A percentile compares a stretch with the other conserved stretches of the same genome.
These are phyloP conservation scores for Bacidia gigantensis DNA, from an alignment of 495 filamentous ascomycete genomes.

Conservation along the genomic window DNA sequence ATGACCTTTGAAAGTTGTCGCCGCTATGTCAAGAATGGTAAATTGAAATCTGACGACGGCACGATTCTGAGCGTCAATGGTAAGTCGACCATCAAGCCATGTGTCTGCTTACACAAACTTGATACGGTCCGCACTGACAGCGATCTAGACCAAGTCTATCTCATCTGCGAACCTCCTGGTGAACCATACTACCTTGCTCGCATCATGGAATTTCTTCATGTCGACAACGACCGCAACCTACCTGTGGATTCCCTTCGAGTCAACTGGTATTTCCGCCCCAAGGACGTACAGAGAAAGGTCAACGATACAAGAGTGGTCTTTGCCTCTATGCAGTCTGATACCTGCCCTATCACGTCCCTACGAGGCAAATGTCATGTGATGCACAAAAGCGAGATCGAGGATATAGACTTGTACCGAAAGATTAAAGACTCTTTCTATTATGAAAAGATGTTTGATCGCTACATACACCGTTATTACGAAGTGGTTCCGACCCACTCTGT, in stretches of 20 bases:
- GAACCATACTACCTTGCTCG: constrained; percentile 96
- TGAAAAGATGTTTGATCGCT: constrained; percentile 93
- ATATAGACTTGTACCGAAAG: constrained; percentile 74
- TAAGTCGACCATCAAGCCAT: constrained; percentile 33
- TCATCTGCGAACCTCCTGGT: constrained; percentile 93
- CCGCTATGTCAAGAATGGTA: constrained; percentile 57
- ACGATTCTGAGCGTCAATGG: constrained; percentile 73
- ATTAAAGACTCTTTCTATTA: constrained; percentile 83
- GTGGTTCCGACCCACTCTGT: constrained; percentile 84
- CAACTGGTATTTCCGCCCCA: constrained; percentile 97
- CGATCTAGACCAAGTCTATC: constrained; percentile 77
- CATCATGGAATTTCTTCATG: constrained; percentile 89
- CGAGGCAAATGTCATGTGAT: constrained; percentile 83
- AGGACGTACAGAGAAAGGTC: constrained; percentile 84
- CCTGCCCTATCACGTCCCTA: constrained; percentile 78
- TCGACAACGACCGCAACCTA: constrained; percentile 52
- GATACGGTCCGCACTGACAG: not conserved
- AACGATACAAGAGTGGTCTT: constrained; percentile 81
- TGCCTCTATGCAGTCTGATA: constrained; percentile 97
- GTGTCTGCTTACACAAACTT: not conserved
- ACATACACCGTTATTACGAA: constrained; percentile 95
- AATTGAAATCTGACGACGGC: constrained; percentile 81
- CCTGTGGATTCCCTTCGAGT: constrained; percentile 79
- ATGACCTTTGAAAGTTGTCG: constrained; percentile 65
- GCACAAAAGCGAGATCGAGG: constrained; percentile 73